Percentiles rank a stretch among this genome's conserved stretches.
Evolutionary conservation across 441 rosid species (phyloP).

Genomic region (Gossypium davidsonii): DNA sequence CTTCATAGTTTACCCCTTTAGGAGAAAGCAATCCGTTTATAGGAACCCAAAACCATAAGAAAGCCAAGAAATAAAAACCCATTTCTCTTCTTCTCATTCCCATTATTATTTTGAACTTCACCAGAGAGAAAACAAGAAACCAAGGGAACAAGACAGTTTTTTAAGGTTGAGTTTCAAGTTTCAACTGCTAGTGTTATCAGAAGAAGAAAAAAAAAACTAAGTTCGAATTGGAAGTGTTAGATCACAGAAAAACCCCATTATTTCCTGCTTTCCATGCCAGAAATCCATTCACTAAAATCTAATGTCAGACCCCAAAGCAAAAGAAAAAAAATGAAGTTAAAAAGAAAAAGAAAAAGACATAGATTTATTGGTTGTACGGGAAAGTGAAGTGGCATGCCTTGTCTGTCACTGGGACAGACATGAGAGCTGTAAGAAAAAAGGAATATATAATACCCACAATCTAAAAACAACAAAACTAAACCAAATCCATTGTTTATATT

Average conservation of each 20-base stretch:
- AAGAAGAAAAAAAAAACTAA: slow-evolving; percentile 20
- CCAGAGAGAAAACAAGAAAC: background rate
- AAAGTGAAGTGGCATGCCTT: slow-evolving; percentile 46
- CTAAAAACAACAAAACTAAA: slow-evolving; percentile 36
- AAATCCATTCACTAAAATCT: slow-evolving; percentile 41
- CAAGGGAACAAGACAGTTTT: slow-evolving; percentile 9
- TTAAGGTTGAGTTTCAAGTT: slow-evolving; percentile 8
- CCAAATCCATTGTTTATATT: slow-evolving; percentile 26
- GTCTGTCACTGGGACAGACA: slow-evolving; percentile 48
- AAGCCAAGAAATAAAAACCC: slow-evolving; percentile 26
- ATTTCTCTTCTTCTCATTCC: slow-evolving; percentile 29
- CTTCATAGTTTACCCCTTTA: slow-evolving; percentile 96
- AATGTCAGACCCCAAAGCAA: slow-evolving; percentile 41
- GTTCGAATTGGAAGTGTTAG: slow-evolving; percentile 15
- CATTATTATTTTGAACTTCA: slow-evolving; percentile 22
- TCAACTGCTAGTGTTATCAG: slow-evolving; percentile 12
- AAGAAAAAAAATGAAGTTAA: slow-evolving; percentile 22
- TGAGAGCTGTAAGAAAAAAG: slow-evolving; percentile 31
- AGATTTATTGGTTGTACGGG: slow-evolving; percentile 39
- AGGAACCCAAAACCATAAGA: slow-evolving; percentile 46
- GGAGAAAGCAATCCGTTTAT: slow-evolving; percentile 71
- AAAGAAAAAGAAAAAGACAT: slow-evolving; percentile 20
- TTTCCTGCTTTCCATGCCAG: slow-evolving; percentile 33
- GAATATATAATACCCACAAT: slow-evolving; percentile 32
- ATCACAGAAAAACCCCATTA: slow-evolving; percentile 23